These are phyloP conservation scores for Suhomyces ambrosiae DNA, from an alignment of 1,139 yeast species.

Conservation along the genomic window DNA sequence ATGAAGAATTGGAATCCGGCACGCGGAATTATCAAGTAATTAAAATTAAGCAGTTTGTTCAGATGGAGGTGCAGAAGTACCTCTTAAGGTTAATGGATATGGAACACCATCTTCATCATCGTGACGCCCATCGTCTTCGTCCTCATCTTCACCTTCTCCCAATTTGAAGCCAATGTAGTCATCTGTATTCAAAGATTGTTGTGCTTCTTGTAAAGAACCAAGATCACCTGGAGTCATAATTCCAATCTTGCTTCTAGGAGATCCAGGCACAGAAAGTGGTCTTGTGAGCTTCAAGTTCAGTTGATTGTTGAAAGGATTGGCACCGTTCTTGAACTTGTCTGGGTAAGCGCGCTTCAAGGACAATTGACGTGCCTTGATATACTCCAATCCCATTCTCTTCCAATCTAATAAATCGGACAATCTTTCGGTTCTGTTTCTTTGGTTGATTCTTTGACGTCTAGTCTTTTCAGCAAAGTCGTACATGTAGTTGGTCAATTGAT, in stretches of 20 bases:
- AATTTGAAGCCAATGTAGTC: conserved; percentile 81
- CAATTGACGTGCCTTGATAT: conserved; percentile 90
- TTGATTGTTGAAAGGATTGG: conserved; percentile 60
- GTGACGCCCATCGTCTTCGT: conserved; percentile 47
- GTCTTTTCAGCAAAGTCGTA: conserved; percentile 85
- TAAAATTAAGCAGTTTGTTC: conserved; percentile 10
- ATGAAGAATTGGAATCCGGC: neutral
- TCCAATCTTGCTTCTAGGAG: conserved; percentile 69
- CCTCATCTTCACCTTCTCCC: conserved; percentile 49
- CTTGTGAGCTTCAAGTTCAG: conserved; percentile 74
- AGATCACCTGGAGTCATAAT: conserved; percentile 97
- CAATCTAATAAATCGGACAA: conserved; percentile 91
- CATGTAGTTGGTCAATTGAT: conserved; percentile 89
- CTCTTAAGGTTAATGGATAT: conserved; percentile 51
- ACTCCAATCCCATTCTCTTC: conserved; percentile 97
- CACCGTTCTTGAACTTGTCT: conserved; percentile 66
- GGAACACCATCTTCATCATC: conserved; percentile 34
- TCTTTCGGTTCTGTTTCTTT: conserved; percentile 95
- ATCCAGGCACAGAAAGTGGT: conserved; percentile 94
- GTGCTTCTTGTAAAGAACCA: conserved; percentile 92
- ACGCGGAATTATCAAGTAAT: neutral
- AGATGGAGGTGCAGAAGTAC: conserved; percentile 45
- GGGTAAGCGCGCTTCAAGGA: conserved; percentile 95
- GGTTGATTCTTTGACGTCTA: conserved; percentile 96
- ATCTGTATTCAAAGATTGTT: conserved; percentile 69